phyloP scores from a whole-genome alignment of 2,329 filamentous ascomycete genomes.

The Aspergillus persii region DNA sequence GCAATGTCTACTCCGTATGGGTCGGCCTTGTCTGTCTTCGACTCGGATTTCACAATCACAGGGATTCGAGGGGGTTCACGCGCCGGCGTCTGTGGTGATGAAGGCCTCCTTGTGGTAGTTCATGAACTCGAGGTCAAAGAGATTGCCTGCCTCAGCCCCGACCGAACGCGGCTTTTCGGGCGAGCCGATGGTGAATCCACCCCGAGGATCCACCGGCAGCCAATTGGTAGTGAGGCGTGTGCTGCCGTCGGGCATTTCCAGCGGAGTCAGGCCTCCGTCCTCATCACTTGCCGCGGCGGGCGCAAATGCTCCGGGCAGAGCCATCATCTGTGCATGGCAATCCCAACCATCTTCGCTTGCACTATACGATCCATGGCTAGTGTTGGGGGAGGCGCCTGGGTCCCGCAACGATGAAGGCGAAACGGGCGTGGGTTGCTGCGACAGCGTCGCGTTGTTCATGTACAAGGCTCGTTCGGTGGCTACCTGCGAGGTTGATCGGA shows the following conservation, averaged over 20 bases:
- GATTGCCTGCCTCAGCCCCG: neutral
- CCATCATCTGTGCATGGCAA: neutral
- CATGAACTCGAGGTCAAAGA: conserved; percentile 1
- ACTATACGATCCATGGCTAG: conserved; percentile 18
- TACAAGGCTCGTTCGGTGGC: conserved; percentile 23
- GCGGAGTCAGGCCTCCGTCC: conserved; percentile 19
- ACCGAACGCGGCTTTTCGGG: neutral
- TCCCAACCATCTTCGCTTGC: conserved; percentile 24
- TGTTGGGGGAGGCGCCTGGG: conserved; percentile 22
- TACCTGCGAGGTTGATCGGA: conserved; percentile 20
- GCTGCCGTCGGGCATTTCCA: conserved; percentile 35
- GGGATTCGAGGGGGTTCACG: neutral
- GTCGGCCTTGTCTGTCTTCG: neutral
- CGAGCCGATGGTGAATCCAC: conserved; percentile 27
- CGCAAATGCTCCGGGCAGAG: neutral
- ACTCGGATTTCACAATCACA: neutral
- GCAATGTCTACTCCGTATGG: neutral
- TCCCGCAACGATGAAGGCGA: conserved; percentile 15
- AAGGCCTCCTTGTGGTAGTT: conserved; percentile 9
- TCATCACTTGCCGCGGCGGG: conserved; percentile 1
- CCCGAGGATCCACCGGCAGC: conserved; percentile 30
- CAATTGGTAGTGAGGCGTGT: conserved; percentile 32
- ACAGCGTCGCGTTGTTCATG: conserved; percentile 20
- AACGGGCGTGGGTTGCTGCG: conserved; percentile 6
- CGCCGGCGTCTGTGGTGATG: conserved; percentile 9